These are phyloP conservation scores for Chlorella vulgaris DNA, from an alignment of 139 green algal genomes.

Conservation along the genomic window DNA sequence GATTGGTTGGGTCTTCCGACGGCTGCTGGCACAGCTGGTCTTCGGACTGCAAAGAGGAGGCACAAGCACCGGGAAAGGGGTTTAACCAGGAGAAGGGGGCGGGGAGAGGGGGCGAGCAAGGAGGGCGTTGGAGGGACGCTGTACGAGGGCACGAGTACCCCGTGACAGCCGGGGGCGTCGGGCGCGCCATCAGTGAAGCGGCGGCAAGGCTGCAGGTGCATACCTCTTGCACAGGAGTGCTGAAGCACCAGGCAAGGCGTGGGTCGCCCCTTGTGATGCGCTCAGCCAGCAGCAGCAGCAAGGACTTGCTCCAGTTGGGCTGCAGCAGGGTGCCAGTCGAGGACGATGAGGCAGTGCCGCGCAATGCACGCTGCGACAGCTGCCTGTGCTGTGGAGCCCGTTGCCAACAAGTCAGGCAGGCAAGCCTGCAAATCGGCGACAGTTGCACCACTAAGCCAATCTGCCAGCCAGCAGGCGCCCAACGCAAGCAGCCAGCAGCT, in stretches of 20 bases:
- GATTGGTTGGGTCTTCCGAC: background rate
- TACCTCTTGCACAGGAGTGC: constrained; percentile 33
- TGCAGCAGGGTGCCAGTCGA: background rate
- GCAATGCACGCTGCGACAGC: background rate
- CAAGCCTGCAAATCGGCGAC: background rate
- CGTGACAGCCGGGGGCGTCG: background rate
- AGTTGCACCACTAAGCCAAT: background rate
- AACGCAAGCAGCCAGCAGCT: background rate
- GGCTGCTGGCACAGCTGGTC: constrained; percentile 17
- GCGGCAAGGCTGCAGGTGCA: background rate
- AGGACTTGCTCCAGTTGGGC: constrained; percentile 35
- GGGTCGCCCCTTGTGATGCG: constrained; percentile 38
- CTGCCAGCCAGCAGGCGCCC: background rate
- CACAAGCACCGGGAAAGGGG: background rate
- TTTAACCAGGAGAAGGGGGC: background rate
- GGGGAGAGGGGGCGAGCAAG: background rate
- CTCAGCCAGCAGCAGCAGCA: constrained; percentile 39
- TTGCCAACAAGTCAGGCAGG: background rate
- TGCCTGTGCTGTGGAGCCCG: background rate
- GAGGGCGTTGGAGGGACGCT: background rate
- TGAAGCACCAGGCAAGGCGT: constrained; percentile 47
- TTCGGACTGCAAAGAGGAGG: background rate
- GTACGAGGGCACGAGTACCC: background rate
- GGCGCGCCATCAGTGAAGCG: background rate
- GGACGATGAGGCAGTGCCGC: no score